phyloP scores from a whole-genome alignment of 371 early-diverging fungal species.

The Coemansia sp. region DNA sequence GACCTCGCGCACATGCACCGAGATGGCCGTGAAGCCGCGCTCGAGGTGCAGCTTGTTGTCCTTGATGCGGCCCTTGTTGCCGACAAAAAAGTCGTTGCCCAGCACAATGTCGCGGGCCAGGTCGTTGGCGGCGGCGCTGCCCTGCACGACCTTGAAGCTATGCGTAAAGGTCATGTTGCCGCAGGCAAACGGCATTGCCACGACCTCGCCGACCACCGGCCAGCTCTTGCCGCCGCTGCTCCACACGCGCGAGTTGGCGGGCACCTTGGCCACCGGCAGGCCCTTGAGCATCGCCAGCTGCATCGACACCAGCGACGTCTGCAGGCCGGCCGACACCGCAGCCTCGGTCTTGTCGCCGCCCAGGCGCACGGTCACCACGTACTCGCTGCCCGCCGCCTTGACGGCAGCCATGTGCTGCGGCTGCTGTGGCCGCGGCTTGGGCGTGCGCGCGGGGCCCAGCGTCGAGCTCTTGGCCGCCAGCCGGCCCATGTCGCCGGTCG shows the following conservation, averaged over 20 bases:
- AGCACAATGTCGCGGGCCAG: conserved; percentile 41
- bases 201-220: conserved; percentile 37
- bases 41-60: conserved; percentile 44
- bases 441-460: background rate
- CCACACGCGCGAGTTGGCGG: conserved; percentile 41
- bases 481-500: background rate
- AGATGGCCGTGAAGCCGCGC: conserved; percentile 33
- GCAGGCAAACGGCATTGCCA: conserved; percentile 44
- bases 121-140: conserved; percentile 25
- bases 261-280: conserved; percentile 13
- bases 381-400: conserved; percentile 15
- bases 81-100: conserved; percentile 45
- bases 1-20: conserved; percentile 42
- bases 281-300: conserved; percentile 31
- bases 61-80: conserved; percentile 47
- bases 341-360: conserved; percentile 37
- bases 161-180: conserved; percentile 48
- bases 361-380: conserved; percentile 21
- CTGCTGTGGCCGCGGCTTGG: conserved; percentile 7
- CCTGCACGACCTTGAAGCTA: conserved; percentile 41
- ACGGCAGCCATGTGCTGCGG: conserved; percentile 16
- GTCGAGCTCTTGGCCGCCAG: background rate
- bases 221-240: conserved; percentile 40
- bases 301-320: conserved; percentile 45
- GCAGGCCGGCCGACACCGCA: conserved; percentile 30